phyloP scores from a whole-genome alignment of 352 stramenopile genomes.

The Globisporangium okanoganense region DNA sequence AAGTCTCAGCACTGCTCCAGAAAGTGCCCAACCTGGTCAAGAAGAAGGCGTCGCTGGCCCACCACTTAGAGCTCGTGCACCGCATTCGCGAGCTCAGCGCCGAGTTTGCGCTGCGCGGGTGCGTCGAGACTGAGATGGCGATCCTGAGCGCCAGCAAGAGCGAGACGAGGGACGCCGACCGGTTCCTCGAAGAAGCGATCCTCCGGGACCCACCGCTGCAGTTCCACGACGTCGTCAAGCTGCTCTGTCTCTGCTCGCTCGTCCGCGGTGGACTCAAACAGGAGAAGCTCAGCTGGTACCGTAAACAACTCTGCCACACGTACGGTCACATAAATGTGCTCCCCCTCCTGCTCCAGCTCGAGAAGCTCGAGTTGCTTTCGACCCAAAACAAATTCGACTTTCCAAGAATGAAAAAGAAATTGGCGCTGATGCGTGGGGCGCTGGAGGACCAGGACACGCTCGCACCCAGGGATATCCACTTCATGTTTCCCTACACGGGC shows the following conservation, averaged over 20 bases:
- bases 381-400: conserved; percentile 66
- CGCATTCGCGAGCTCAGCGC: conserved; percentile 57
- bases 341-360: conserved; percentile 61
- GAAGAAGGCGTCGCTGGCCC: conserved; percentile 60
- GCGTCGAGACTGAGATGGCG: conserved; percentile 77
- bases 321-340: conserved; percentile 71
- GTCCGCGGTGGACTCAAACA: conserved; percentile 60
- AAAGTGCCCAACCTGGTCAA: conserved; percentile 74
- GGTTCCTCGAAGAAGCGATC: conserved; percentile 66
- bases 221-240: conserved; percentile 68
- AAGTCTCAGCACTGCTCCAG: conserved; percentile 43
- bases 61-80: conserved; percentile 66
- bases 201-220: conserved; percentile 64
- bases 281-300: conserved; percentile 57
- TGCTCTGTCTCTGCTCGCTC: conserved; percentile 74
- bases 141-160: conserved; percentile 65
- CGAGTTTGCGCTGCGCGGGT: conserved; percentile 51
- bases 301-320: conserved; percentile 77
- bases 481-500: conserved; percentile 84
- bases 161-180: conserved; percentile 54
- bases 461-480: conserved; percentile 63
- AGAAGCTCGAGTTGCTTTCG: conserved; percentile 67
- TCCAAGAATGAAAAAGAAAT: conserved; percentile 36
- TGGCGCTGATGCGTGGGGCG: conserved; percentile 33
- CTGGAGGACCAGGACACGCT: conserved; percentile 53